These are phyloP conservation scores for Suillus variegatus DNA, from an alignment of 768 basidiomycete genomes.

Conservation along the genomic window DNA sequence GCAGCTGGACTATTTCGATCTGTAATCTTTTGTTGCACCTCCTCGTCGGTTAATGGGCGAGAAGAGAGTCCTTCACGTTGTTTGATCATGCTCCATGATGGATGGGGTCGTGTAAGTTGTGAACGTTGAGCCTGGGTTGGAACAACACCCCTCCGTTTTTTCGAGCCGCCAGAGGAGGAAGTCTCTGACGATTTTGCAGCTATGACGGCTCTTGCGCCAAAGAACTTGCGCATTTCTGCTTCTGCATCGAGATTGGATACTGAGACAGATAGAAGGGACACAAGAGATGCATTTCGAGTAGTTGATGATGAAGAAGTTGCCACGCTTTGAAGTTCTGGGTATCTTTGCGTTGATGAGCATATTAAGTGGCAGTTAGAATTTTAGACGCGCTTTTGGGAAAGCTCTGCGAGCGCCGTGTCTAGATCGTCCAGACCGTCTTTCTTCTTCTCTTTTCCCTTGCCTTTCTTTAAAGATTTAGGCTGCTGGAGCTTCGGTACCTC, in stretches of 20 bases:
- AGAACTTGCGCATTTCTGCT: slow-evolving; percentile 91
- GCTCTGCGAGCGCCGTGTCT: slow-evolving; percentile 80
- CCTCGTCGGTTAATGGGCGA: slow-evolving; percentile 55
- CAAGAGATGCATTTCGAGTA: slow-evolving; percentile 35
- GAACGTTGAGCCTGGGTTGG: slow-evolving; percentile 50
- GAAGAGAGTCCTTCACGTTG: slow-evolving; percentile 75
- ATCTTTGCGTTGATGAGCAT: slow-evolving; percentile 35
- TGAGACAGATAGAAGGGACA: slow-evolving; percentile 75
- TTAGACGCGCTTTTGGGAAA: slow-evolving; percentile 67
- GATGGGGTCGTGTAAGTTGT: slow-evolving; percentile 74
- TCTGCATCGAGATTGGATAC: slow-evolving; percentile 82
- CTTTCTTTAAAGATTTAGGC: slow-evolving; percentile 58
- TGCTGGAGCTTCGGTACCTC: slow-evolving; percentile 4
- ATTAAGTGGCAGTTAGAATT: neutral
- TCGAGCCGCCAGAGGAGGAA: slow-evolving; percentile 34
- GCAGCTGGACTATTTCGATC: slow-evolving; percentile 39
- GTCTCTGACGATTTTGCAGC: slow-evolving; percentile 48
- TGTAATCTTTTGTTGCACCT: slow-evolving; percentile 47
- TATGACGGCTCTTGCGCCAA: slow-evolving; percentile 87
- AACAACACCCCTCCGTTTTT: slow-evolving; percentile 38
- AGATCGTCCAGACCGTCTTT: slow-evolving; percentile 75
- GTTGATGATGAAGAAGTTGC: slow-evolving; percentile 24
- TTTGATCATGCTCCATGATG: slow-evolving; percentile 72
- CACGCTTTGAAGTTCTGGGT: slow-evolving; percentile 51
- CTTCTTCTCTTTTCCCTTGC: slow-evolving; percentile 61